Evolutionary conservation across 495 filamentous ascomycete genomes (phyloP).

Genomic region (Hypoxylon trugodes): DNA sequence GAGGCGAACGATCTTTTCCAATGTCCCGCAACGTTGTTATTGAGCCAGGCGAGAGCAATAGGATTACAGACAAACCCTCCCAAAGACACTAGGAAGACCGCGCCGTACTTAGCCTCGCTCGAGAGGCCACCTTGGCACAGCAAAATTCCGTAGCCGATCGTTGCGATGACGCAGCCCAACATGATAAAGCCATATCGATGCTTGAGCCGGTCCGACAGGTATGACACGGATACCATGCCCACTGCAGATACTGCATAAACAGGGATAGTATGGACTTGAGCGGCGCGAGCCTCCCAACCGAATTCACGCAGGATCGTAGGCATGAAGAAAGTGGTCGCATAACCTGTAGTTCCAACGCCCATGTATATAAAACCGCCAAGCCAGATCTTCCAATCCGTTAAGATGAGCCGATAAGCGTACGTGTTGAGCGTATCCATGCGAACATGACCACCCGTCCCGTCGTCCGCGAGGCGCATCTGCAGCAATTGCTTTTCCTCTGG

Average conservation of each 20-base stretch:
- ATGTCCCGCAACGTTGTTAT: constrained; percentile 62
- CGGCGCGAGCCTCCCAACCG: constrained; percentile 59
- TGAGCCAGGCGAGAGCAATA: constrained; percentile 64
- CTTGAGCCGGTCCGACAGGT: constrained; percentile 50
- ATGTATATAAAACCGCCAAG: constrained; percentile 59
- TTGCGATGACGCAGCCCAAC: constrained; percentile 56
- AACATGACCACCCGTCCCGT: constrained; percentile 46
- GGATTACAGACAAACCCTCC: constrained; percentile 62
- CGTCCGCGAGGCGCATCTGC: constrained; percentile 51
- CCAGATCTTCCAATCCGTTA: constrained; percentile 67
- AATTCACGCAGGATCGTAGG: constrained; percentile 66
- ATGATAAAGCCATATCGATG: constrained; percentile 58
- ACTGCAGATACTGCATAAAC: constrained; percentile 63
- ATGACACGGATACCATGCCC: constrained; percentile 55
- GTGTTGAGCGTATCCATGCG: constrained; percentile 61
- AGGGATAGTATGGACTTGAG: constrained; percentile 65
- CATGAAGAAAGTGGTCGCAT: constrained; percentile 62
- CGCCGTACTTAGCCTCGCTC: constrained; percentile 59
- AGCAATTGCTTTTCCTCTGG: constrained; percentile 56
- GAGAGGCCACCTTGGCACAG: constrained; percentile 46
- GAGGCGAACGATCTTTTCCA: constrained; percentile 68
- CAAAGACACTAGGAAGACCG: constrained; percentile 62
- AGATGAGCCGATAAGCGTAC: constrained; percentile 54
- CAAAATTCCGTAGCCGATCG: constrained; percentile 60
- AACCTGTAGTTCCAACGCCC: constrained; percentile 59